Conservation (phyloP, 2,329 filamentous ascomycete genomes). For the Cordyceps tenuipes region DNA sequence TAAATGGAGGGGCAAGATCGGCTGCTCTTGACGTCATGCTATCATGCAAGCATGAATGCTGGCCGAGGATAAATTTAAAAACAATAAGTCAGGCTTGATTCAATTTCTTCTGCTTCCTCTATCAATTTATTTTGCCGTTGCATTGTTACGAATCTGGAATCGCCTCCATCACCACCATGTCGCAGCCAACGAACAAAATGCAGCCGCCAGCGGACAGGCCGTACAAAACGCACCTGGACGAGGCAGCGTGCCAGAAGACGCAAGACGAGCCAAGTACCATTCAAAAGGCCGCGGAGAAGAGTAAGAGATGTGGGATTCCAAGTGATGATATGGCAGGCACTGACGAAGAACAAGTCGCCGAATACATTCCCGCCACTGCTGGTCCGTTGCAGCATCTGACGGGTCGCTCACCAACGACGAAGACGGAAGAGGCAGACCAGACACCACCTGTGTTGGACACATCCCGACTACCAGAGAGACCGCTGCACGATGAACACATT, state of each 20-base stretch:
- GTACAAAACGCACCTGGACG: slow-evolving; percentile 10
- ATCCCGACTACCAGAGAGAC: slow-evolving; percentile 34
- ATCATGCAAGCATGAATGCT: background rate
- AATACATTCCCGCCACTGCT: slow-evolving; percentile 35
- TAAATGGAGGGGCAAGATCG: slow-evolving; percentile 10
- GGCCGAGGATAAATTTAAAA: background rate
- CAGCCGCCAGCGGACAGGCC: slow-evolving; percentile 4
- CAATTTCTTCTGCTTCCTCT: no score
- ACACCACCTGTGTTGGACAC: slow-evolving; percentile 8
- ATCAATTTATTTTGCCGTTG: background rate
- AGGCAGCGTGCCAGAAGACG: slow-evolving; percentile 2
- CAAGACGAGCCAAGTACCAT: background rate
- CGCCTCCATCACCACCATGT: background rate
- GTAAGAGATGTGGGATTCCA: background rate
- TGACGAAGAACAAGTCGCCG: slow-evolving; percentile 24
- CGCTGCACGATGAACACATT: slow-evolving; percentile 39
- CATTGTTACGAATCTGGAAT: background rate
- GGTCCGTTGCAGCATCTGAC: slow-evolving; percentile 32
- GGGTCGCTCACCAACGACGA: slow-evolving; percentile 16
- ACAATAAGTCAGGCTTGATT: background rate
- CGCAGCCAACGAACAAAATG: background rate
- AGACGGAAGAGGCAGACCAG: slow-evolving; percentile 8
- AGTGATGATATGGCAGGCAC: background rate
- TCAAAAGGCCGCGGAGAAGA: slow-evolving; percentile 1
- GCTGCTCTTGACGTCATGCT: slow-evolving; percentile 11